These are phyloP conservation scores for Pugionium dolabratum DNA, from an alignment of 345 rosid genomes.

Conservation along the genomic window DNA sequence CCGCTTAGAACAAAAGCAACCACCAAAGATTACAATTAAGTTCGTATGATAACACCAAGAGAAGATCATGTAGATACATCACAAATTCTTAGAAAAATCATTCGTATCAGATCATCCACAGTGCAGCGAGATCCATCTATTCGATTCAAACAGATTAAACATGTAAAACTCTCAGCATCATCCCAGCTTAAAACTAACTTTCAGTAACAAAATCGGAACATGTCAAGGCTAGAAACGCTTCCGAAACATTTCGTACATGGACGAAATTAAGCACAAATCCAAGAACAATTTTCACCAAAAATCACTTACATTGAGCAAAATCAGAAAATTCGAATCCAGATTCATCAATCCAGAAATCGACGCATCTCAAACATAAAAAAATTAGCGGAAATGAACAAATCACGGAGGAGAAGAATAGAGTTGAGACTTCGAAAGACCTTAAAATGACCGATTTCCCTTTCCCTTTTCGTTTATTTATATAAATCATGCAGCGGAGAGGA, in stretches of 20 bases:
- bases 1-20: no score
- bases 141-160: neutral
- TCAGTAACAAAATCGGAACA: neutral
- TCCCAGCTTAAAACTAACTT: neutral
- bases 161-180: no score
- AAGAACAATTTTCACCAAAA: neutral
- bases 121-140: neutral
- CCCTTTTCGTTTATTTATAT: neutral
- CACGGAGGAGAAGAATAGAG: neutral
- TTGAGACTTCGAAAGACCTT: conserved; percentile 2
- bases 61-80: no score
- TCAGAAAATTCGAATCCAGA: conserved; percentile 8
- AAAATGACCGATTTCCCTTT: conserved; percentile 5
- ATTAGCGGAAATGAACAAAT: no score
- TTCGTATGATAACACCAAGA: no score
- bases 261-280: conserved; percentile 1
- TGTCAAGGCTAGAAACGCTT: neutral
- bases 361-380: no score
- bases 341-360: neutral
- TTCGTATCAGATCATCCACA: neutral
- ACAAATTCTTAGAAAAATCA: no score
- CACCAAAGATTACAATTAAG: no score
- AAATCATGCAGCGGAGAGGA: neutral
- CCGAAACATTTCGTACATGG: neutral
- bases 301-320: conserved; percentile 27